phyloP scores from a whole-genome alignment of 2,329 filamentous ascomycete genomes.

The Sporothrix protearum region DNA sequence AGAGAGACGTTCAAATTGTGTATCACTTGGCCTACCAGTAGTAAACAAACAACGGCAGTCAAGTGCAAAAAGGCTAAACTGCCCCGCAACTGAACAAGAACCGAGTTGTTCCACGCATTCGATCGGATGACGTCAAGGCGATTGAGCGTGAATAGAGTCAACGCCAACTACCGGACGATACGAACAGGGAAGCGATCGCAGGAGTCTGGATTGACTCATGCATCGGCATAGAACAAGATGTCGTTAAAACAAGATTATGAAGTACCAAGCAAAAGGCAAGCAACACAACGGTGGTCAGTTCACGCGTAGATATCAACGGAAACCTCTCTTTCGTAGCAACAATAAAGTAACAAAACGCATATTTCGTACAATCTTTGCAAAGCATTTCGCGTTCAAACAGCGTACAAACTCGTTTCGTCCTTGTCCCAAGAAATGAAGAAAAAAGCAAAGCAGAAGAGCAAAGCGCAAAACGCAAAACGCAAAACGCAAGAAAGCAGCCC shows the following conservation, averaged over 20 bases:
- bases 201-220: neutral
- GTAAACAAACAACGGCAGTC: neutral
- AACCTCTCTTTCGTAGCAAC: neutral
- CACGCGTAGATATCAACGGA: neutral
- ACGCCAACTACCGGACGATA: neutral
- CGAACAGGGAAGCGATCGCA: neutral
- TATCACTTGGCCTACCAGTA: too few species aligned
- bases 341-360: neutral
- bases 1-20: neutral
- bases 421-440: neutral
- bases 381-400: neutral
- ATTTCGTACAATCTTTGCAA: slow-evolving; percentile 20
- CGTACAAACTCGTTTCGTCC: neutral
- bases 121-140: slow-evolving; percentile 1
- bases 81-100: neutral
- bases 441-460: neutral
- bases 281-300: neutral
- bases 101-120: neutral
- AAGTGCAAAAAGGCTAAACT: neutral
- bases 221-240: neutral
- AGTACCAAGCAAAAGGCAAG: neutral
- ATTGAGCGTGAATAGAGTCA: neutral
- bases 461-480: neutral
- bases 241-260: neutral
- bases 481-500: neutral